These are phyloP conservation scores for Aureobasidium leucospermi DNA, from an alignment of 2,329 filamentous ascomycete genomes.

Conservation along the genomic window DNA sequence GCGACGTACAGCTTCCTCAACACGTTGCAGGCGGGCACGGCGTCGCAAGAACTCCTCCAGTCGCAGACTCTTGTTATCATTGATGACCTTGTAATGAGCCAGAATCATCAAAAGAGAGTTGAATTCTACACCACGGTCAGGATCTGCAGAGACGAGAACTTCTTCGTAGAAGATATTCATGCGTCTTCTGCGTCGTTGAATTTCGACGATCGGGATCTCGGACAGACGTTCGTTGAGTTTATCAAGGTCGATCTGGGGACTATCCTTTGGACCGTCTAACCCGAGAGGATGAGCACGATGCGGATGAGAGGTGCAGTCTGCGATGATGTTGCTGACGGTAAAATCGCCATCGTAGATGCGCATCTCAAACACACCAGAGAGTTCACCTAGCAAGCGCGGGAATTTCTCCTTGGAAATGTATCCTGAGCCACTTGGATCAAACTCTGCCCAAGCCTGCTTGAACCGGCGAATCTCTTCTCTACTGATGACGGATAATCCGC, in stretches of 20 bases:
- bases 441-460: slow-evolving; percentile 96
- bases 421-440: slow-evolving; percentile 84
- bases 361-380: slow-evolving; percentile 96
- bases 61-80: slow-evolving; percentile 81
- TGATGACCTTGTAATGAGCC: slow-evolving; percentile 98
- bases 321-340: slow-evolving; percentile 77
- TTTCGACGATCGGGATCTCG: slow-evolving; percentile 65
- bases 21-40: slow-evolving; percentile 80
- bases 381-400: slow-evolving; percentile 76
- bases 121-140: slow-evolving; percentile 83
- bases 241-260: slow-evolving; percentile 56
- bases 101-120: slow-evolving; percentile 89
- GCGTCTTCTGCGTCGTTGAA: slow-evolving; percentile 65
- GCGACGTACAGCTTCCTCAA: slow-evolving; percentile 88
- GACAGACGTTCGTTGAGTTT: slow-evolving; percentile 67
- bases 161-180: slow-evolving; percentile 98
- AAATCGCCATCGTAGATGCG: slow-evolving; percentile 89
- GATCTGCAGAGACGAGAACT: slow-evolving; percentile 86
- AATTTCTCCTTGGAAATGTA: slow-evolving; percentile 88
- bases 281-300: slow-evolving; percentile 44
- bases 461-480: slow-evolving; percentile 92
- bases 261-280: slow-evolving; percentile 29
- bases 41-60: slow-evolving; percentile 92
- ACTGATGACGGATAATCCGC: slow-evolving; percentile 81
- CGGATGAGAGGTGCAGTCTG: slow-evolving; percentile 60